phyloP scores from a whole-genome alignment of 2,329 filamentous ascomycete species.

The Colletotrichum paranaense region DNA sequence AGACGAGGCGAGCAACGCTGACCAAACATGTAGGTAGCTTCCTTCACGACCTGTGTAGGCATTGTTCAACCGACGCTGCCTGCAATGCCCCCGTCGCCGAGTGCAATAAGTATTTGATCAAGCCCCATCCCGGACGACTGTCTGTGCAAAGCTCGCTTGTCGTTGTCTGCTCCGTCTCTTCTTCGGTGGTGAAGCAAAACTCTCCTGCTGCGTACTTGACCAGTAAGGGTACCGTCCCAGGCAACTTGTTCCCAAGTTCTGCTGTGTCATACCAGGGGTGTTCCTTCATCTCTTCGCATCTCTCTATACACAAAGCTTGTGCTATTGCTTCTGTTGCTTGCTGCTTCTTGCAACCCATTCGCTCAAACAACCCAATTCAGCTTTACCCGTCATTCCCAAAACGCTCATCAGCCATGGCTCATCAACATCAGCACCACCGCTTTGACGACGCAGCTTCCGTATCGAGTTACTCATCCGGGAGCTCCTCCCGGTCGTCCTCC shows the following conservation, averaged over 20 bases:
- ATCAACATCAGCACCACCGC: slow-evolving; percentile 22
- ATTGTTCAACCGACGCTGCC: slow-evolving; percentile 8
- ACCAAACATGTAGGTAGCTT: slow-evolving; percentile 4
- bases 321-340: not conserved
- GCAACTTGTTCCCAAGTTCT: not conserved
- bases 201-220: not conserved
- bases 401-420: slow-evolving; percentile 10
- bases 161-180: slow-evolving; percentile 20
- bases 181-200: slow-evolving; percentile 25
- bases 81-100: not conserved
- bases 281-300: not conserved
- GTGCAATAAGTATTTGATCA: slow-evolving; percentile 28
- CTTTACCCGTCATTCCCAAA: not conserved
- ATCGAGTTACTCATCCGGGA: slow-evolving; percentile 29
- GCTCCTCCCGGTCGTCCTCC: slow-evolving; percentile 29
- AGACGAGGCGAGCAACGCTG: slow-evolving; percentile 33
- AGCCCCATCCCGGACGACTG: slow-evolving; percentile 10
- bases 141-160: not conserved
- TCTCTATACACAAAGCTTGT: not conserved
- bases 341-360: not conserved
- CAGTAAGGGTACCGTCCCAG: not conserved
- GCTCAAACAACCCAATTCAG: not conserved
- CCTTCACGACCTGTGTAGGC: not conserved
- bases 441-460: slow-evolving; percentile 23
- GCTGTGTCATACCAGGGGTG: not conserved